Percentiles rank a stretch among this genome's conserved stretches.
Evolutionary conservation across 2,329 filamentous ascomycete species (phyloP).

Genomic region (Phoma sp.): DNA sequence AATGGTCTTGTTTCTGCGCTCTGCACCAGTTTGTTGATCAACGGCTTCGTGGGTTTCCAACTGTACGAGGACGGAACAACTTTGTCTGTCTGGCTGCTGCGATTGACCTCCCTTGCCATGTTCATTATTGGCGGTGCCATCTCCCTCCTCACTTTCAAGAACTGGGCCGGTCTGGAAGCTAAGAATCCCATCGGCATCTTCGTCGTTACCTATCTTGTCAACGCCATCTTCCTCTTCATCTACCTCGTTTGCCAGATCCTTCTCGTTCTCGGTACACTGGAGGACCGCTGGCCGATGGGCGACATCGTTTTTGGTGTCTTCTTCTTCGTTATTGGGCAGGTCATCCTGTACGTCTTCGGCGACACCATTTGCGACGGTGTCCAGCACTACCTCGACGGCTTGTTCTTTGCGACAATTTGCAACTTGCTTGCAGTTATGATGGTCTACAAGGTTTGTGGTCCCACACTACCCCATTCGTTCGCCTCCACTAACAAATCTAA

Average conservation of each 20-base stretch:
- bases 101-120: conserved; percentile 77
- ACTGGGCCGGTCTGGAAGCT: conserved; percentile 84
- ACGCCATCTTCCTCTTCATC: conserved; percentile 83
- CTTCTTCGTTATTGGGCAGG: conserved; percentile 91
- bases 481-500: conserved; percentile 26
- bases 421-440: conserved; percentile 98
- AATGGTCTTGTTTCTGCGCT: conserved; percentile 84
- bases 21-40: conserved; percentile 89
- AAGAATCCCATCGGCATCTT: conserved; percentile 89
- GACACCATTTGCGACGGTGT: conserved; percentile 81
- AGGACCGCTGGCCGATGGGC: conserved; percentile 94
- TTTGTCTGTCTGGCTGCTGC: conserved; percentile 90
- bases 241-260: conserved; percentile 89
- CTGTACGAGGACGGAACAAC: conserved; percentile 96
- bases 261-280: conserved; percentile 85
- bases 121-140: conserved; percentile 89
- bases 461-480: background rate
- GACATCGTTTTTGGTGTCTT: conserved; percentile 90
- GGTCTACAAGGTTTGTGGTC: conserved; percentile 86
- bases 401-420: conserved; percentile 93
- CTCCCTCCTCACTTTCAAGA: conserved; percentile 89
- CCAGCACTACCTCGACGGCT: conserved; percentile 90
- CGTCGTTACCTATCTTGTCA: conserved; percentile 89
- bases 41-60: conserved; percentile 98
- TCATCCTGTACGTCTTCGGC: conserved; percentile 90